phyloP scores from a whole-genome alignment of 106 monocot genomes.

The Allium cepa region DNA sequence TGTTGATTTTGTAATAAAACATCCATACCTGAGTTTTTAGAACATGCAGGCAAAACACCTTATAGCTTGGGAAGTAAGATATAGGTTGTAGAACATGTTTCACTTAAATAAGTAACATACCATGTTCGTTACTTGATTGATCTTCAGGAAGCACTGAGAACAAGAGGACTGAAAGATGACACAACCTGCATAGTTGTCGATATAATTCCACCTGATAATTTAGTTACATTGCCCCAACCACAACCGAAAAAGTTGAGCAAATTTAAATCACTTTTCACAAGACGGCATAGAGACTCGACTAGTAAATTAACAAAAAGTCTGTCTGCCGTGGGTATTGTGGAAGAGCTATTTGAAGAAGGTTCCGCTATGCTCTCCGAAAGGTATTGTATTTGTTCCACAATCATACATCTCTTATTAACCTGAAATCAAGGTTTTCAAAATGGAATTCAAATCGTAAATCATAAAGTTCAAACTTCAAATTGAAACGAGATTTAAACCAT shows the following conservation, averaged over 20 bases:
- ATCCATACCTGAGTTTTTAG: too few relatives aligned
- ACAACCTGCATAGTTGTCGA: slow-evolving; percentile 99
- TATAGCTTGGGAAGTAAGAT: not conserved
- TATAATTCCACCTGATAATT: slow-evolving; percentile 72
- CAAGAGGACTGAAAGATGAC: slow-evolving; percentile 96
- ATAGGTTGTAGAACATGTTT: too few relatives aligned
- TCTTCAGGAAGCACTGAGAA: slow-evolving; percentile 82
- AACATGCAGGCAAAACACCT: not conserved
- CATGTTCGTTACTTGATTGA: slow-evolving; percentile 7
- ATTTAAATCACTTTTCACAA: slow-evolving; percentile 62
- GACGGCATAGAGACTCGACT: slow-evolving; percentile 37
- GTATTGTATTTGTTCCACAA: slow-evolving; percentile 12
- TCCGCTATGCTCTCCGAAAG: slow-evolving; percentile 98
- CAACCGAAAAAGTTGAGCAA: slow-evolving; percentile 68
- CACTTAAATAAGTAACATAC: too few relatives aligned
- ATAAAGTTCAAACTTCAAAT: too few relatives aligned
- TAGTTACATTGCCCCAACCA: slow-evolving; percentile 38
- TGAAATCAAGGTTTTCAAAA: too few relatives aligned
- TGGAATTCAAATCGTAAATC: too few relatives aligned
- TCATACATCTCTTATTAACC: too few relatives aligned
- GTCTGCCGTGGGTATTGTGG: slow-evolving; percentile 66
- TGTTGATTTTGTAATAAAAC: too few relatives aligned
- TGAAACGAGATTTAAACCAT: too few relatives aligned
- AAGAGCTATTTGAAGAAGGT: slow-evolving; percentile 99
- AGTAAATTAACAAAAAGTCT: slow-evolving; percentile 64